Evolutionary conservation across 257 asterid species (phyloP).

Genomic region (Solanum bukasovii): DNA sequence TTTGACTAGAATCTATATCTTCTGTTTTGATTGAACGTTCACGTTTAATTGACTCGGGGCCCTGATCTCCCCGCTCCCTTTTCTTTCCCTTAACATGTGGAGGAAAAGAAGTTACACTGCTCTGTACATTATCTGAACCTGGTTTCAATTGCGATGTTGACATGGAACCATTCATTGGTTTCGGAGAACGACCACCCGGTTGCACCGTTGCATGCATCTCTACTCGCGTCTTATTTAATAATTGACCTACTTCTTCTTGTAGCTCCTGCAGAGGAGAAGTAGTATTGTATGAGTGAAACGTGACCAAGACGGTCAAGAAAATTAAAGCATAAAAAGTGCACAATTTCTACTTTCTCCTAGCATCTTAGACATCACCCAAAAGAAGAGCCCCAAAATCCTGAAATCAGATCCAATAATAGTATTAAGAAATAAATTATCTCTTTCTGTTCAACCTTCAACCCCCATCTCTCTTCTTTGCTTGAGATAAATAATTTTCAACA

Average conservation of each 20-base stretch:
- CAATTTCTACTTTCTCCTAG: not conserved
- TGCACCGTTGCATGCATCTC: constrained; percentile 71
- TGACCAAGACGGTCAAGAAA: not conserved
- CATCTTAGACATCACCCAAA: not conserved
- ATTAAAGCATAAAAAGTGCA: not conserved
- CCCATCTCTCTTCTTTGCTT: not conserved
- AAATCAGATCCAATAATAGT: not conserved
- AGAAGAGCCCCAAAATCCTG: not conserved
- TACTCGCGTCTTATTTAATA: constrained; percentile 38
- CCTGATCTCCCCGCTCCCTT: constrained; percentile 78
- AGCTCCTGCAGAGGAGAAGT: constrained; percentile 41
- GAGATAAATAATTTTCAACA: not conserved
- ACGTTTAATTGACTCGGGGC: constrained; percentile 52
- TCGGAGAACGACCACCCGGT: constrained; percentile 77
- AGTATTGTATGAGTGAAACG: not conserved
- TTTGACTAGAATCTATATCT: constrained; percentile 33
- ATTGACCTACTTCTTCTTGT: constrained; percentile 70
- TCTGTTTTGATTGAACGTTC: constrained; percentile 54
- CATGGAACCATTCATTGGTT: constrained; percentile 46
- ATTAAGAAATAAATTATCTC: not conserved
- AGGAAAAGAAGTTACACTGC: constrained; percentile 41
- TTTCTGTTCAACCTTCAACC: not conserved
- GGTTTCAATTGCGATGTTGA: constrained; percentile 53
- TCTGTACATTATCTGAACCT: constrained; percentile 50
- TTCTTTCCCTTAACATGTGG: constrained; percentile 71